Base-by-base conservation (phyloP, 2,329 filamentous ascomycete species). In the Aschersonia sp. region DNA sequence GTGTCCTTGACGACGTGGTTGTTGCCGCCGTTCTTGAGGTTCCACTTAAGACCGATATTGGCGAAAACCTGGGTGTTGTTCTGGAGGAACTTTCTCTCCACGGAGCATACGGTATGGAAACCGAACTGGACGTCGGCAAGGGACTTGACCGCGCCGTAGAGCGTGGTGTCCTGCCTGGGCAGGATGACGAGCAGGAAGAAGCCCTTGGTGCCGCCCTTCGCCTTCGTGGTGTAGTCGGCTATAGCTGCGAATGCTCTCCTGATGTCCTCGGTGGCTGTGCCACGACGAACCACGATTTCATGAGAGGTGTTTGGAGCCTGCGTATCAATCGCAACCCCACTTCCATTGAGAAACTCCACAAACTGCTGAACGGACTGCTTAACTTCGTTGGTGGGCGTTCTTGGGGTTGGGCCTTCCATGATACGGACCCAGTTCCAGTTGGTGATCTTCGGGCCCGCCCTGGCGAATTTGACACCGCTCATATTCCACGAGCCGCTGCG, bases 1-100 rank as follows among this genome's bases (percentile, higher is more conserved):
- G 81, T 74, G 0, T 69, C 62, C 0, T 53, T 66, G 2, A 94
- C 66, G 9, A 65, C 65, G 59, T 94, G 86, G 57, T 91, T 89
- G 9, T 73, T 64, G 0, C 86, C 85, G 1, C 84, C 85, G 31
- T 80, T 70, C 63, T 92, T 94, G 44, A 91, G 68, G 57, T 95
- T 95, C 63, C 91, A 74, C 65, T 88, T 95, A 48, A 95, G 67
- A 0, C 72, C 79, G 3, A 87, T 72, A 48, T 89, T 89, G 47
- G 79, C 80, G 49, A 75, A 78, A 56, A 83, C 84, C 45, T 77
- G 65, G 2, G 54, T 51, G 46, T 57, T 59, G 9, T 60, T 60
- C 32, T 44, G 53, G 12, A 75, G 53, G 45, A n/a, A n/a, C n/a
- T 71, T 72, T 1, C 54, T 50, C 35, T 35, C 56, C 2, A 72